phyloP scores from a whole-genome alignment of 805 yeast genomes.

The Torulaspora franciscae region DNA sequence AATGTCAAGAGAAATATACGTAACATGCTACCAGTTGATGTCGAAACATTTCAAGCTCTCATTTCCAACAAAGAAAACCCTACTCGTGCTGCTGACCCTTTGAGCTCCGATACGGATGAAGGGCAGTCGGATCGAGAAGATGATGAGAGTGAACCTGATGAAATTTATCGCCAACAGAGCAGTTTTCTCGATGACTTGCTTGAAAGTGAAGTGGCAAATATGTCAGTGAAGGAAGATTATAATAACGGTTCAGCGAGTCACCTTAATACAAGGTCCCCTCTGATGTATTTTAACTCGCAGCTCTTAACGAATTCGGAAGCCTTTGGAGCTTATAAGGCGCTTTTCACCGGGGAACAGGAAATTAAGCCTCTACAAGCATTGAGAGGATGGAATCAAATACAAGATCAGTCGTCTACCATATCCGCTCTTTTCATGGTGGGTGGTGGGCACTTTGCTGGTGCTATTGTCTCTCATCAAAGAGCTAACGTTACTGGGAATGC shows the following conservation, averaged over 20 bases:
- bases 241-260: conserved; percentile 41
- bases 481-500: conserved; percentile 52
- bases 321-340: conserved; percentile 63
- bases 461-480: conserved; percentile 72
- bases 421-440: conserved; percentile 92
- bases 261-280: conserved; percentile 68
- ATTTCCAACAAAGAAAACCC: conserved; percentile 15
- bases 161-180: conserved; percentile 25
- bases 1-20: conserved; percentile 52
- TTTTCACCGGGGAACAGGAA: conserved; percentile 45
- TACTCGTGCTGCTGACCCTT: conserved; percentile 45
- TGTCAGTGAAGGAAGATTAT: conserved; percentile 15
- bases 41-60: conserved; percentile 53
- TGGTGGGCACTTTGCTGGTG: conserved; percentile 98
- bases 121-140: conserved; percentile 34
- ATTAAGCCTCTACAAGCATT: conserved; percentile 49
- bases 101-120: conserved; percentile 35
- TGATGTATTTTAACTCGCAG: conserved; percentile 50
- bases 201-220: conserved; percentile 21
- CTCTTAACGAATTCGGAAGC: conserved; percentile 44
- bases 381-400: conserved; percentile 34
- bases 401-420: conserved; percentile 31
- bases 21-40: conserved; percentile 45
- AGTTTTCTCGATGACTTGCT: conserved; percentile 28
- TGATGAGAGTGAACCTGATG: conserved; percentile 31